These are phyloP conservation scores for Exophiala aquamarina DNA, from an alignment of 2,329 filamentous ascomycete genomes.

Conservation along the genomic window DNA sequence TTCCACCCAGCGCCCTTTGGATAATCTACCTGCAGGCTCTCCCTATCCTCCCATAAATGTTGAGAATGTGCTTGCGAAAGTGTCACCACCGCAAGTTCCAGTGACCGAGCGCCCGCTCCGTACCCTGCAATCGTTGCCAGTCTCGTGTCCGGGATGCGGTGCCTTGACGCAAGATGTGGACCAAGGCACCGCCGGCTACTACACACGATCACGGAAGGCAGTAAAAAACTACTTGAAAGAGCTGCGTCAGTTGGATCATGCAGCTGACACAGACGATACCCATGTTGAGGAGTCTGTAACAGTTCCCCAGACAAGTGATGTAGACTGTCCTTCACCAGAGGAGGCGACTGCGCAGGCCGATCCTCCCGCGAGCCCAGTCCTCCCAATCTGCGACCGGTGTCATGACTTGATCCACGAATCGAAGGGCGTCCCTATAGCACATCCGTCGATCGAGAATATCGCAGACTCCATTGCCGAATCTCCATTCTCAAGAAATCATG, in stretches of 20 bases:
- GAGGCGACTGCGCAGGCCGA: neutral
- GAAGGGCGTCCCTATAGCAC: slow-evolving; percentile 68
- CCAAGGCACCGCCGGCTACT: slow-evolving; percentile 58
- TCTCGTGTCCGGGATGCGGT: slow-evolving; percentile 63
- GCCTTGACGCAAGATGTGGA: slow-evolving; percentile 59
- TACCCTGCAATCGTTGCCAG: slow-evolving; percentile 38
- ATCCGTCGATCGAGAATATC: slow-evolving; percentile 79
- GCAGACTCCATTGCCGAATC: slow-evolving; percentile 84
- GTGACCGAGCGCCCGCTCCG: neutral
- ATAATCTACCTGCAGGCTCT: no score
- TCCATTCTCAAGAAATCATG: slow-evolving; percentile 85
- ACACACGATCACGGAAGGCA: slow-evolving; percentile 49
- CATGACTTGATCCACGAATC: slow-evolving; percentile 78
- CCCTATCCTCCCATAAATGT: neutral
- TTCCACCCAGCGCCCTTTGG: no score
- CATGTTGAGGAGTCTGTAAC: slow-evolving; percentile 1
- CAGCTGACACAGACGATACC: slow-evolving; percentile 5
- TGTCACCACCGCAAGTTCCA: neutral
- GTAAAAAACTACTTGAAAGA: slow-evolving; percentile 38
- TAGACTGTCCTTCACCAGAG: slow-evolving; percentile 3
- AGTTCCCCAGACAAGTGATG: neutral
- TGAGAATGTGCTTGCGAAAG: neutral
- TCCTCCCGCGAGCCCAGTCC: neutral
- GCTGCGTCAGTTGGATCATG: slow-evolving; percentile 4
- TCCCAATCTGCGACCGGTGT: slow-evolving; percentile 71